Base-by-base conservation (phyloP, 129 eudicot species). In the Arctium minus region DNA sequence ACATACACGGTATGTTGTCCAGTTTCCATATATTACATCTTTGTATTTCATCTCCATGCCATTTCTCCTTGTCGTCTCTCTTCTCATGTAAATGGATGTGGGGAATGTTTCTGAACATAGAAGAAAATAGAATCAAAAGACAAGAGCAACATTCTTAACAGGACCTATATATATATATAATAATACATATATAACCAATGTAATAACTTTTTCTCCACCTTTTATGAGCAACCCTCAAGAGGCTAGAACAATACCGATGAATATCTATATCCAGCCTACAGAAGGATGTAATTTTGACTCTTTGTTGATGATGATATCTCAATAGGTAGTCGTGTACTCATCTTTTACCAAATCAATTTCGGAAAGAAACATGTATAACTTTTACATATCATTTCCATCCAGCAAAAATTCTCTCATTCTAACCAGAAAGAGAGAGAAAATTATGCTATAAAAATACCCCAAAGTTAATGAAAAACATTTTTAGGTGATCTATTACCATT, bases 41-140 rank as follows among this genome's bases (percentile, higher is more conserved):
- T 88, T 93, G 99, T 73, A 96, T 93, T 89, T 96, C 97, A 86
- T 98, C 99, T 75, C 99, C 99, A 86, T 96, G 98, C 98, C 99
- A 93, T 46, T 85, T 86, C 73, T 90, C 98, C 86, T 90, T 83
- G 86, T 90, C 94, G 18, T 90, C 88, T 72, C 90, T 88, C 81
- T 93, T 96, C 75, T 96, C 98, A 78, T 96, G 98, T 56, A 96
- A 84, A 88, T 96, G 98, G 70, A 96, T 88, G 84, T 96, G 97
- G 27, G n/a, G n/a, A n/a, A n/a, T n/a, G n/a, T n/a, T n/a, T n/a
- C n/a, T n/a, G n/a, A n/a, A n/a, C n/a, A n/a, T 79, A 18, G 70
- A 73, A 72, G 18, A 72, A 40, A 72, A 31, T 11, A 74, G 11
- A 38, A 85, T 70, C 80, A 73, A 73, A 22, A 74, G 9, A 29